Evolutionary conservation across 768 basidiomycete species (phyloP).

Genomic region (Collybiopsis luxurians): DNA sequence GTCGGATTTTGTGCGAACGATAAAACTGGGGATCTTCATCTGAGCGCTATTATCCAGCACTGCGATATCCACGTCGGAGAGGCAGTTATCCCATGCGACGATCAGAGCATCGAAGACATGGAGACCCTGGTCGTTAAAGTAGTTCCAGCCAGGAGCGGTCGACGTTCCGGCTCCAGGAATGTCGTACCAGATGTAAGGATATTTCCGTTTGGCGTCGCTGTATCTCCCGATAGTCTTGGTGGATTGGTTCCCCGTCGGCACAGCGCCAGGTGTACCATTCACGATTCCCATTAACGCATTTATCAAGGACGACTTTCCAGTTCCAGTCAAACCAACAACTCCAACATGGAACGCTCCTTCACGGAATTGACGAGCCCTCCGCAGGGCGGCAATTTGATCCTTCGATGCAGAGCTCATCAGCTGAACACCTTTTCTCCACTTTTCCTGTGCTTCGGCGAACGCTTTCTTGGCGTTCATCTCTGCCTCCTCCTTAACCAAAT

Average conservation of each 20-base stretch:
- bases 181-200: slow-evolving; percentile 8
- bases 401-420: background rate
- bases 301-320: slow-evolving; percentile 26
- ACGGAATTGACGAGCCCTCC: slow-evolving; percentile 1
- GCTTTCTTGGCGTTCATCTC: slow-evolving; percentile 2
- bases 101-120: slow-evolving; percentile 17
- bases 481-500: background rate
- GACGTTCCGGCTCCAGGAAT: slow-evolving; percentile 3
- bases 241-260: background rate
- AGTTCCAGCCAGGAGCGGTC: slow-evolving; percentile 3
- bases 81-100: slow-evolving; percentile 14
- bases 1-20: slow-evolving; percentile 16
- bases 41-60: slow-evolving; percentile 12
- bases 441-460: background rate
- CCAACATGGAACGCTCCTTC: slow-evolving; percentile 25
- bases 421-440: slow-evolving; percentile 2
- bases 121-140: background rate
- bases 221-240: slow-evolving; percentile 2
- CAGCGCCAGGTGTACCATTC: background rate
- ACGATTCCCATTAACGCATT: slow-evolving; percentile 6
- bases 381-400: background rate
- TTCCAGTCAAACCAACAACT: slow-evolving; percentile 25
- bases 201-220: background rate
- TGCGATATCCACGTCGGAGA: slow-evolving; percentile 13
- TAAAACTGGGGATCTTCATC: slow-evolving; percentile 13